phyloP scores from a whole-genome alignment of 2,329 filamentous ascomycete species.

The Phialophora chinensis region DNA sequence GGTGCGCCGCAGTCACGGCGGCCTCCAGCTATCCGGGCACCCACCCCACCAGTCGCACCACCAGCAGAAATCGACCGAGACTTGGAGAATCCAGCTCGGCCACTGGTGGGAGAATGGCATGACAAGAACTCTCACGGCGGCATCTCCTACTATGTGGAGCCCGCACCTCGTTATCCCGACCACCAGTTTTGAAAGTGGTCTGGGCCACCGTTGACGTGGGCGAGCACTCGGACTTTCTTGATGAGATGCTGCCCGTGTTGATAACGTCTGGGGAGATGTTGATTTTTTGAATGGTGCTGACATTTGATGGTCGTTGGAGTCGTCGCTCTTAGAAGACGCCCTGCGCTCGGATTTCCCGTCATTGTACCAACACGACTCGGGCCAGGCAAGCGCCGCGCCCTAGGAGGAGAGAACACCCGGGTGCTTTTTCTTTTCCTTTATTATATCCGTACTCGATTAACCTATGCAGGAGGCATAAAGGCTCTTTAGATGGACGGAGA shows the following conservation, averaged over 20 bases:
- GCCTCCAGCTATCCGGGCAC: not conserved
- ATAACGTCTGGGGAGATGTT: not conserved
- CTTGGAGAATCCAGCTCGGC: not conserved
- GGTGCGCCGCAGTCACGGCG: not conserved
- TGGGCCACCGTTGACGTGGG: not conserved
- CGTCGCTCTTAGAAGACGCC: not conserved
- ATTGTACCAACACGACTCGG: not conserved
- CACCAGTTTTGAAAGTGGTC: not conserved
- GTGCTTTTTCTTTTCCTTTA: not conserved
- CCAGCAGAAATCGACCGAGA: not conserved
- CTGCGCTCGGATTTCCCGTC: not conserved
- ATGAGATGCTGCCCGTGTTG: not conserved
- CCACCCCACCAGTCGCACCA: not conserved
- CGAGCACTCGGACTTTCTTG: not conserved
- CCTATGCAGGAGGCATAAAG: not conserved
- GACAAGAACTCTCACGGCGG: not conserved
- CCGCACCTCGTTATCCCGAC: not conserved
- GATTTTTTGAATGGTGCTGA: not conserved
- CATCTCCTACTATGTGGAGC: constrained; percentile 14
- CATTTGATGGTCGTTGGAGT: not conserved
- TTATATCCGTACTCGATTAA: not conserved
- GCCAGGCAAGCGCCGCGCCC: not conserved
- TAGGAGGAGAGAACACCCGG: not conserved
- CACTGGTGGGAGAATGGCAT: not conserved
- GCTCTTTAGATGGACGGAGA: not conserved